Percentiles rank a stretch among this genome's conserved stretches.
Conservation (phyloP, 1,139 yeast species). For the Magnusiomyces fungicola region DNA sequence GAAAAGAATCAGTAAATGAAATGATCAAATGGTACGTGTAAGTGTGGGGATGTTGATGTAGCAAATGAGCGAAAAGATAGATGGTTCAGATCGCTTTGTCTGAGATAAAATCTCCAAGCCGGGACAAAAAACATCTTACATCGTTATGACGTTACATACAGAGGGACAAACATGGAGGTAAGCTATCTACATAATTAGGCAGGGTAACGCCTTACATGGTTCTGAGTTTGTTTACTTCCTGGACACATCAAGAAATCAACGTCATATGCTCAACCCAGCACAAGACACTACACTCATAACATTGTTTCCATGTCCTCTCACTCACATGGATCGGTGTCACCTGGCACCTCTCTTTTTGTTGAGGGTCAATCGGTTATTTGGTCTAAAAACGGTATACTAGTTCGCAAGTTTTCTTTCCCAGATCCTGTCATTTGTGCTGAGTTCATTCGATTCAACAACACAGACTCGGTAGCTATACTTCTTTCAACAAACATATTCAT, state of each 20-base stretch:
- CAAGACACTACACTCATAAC: too few relatives aligned
- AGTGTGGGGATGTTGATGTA: too few relatives aligned
- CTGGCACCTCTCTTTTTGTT: background rate
- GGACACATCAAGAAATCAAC: too few relatives aligned
- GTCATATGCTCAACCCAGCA: too few relatives aligned
- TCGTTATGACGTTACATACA: background rate
- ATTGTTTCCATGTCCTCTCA: too few relatives aligned
- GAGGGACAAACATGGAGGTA: background rate
- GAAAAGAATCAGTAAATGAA: too few relatives aligned
- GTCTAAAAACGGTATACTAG: constrained; percentile 43
- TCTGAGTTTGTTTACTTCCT: background rate
- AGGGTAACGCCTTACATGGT: background rate
- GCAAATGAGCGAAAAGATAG: background rate
- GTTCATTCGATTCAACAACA: constrained; percentile 17
- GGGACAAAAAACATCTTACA: background rate
- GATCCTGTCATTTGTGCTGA: constrained; percentile 29
- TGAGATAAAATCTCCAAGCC: background rate
- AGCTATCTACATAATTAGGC: background rate
- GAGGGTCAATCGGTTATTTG: constrained; percentile 23
- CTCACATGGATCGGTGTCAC: background rate
- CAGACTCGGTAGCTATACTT: constrained; percentile 25
- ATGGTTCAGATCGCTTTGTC: background rate
- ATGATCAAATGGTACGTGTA: too few relatives aligned
- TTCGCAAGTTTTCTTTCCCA: constrained; percentile 45
- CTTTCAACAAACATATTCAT: constrained; percentile 30